Base-by-base conservation (phyloP, 75 land plant species). In the Chamaecyparis obtusa region DNA sequence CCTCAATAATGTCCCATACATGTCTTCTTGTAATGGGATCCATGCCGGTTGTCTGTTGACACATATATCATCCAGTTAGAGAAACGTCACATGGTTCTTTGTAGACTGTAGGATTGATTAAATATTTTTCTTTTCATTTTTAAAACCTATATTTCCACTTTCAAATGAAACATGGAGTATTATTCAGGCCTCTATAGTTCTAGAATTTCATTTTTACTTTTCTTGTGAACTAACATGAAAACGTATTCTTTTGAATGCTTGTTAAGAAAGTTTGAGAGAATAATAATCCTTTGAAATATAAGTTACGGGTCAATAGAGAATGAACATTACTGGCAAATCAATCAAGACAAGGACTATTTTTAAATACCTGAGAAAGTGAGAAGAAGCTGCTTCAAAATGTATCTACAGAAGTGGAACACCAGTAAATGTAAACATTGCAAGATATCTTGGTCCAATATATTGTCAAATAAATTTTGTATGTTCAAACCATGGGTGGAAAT, bases 1-100 rank as follows among this genome's bases (percentile, higher is more conserved):
- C 89, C 87, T 96, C 96, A 43, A 98, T 98, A 72, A 98, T 95
- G 90, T 98, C 99, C 99, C 99, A 98, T 15, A 98, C 99, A 86
- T 97, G 97, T 88, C 99, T 95, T 60, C 99, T 83, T 13, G 95
- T 97, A 19, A 98, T 91, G 64, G 99, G 99, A 89, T 98, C 99
- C 99, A 98, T 96, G 33, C 99, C 99, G 60, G 99, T 98, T 27
- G 99, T 98, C 99, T 98, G 93, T 81, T 81, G 17, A 84, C 35
- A 9, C 6, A 36, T 81, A 46, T 81, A 81, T 81, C 49, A 46
- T 43, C 49, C 41, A 55, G 37, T 54, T 48, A 84, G 56, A 9
- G 19, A 84, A 51, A 54, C 35, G 55, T 46, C 16, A 54, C 51
- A 30, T 32, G 76, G 37, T 51, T 83, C 30, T 43, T 83, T n/a